Evolutionary conservation across 148 eudicot species (phyloP), one percentile per base, ranked within the genome.

Genomic region (Dianthus caryophyllus): DNA sequence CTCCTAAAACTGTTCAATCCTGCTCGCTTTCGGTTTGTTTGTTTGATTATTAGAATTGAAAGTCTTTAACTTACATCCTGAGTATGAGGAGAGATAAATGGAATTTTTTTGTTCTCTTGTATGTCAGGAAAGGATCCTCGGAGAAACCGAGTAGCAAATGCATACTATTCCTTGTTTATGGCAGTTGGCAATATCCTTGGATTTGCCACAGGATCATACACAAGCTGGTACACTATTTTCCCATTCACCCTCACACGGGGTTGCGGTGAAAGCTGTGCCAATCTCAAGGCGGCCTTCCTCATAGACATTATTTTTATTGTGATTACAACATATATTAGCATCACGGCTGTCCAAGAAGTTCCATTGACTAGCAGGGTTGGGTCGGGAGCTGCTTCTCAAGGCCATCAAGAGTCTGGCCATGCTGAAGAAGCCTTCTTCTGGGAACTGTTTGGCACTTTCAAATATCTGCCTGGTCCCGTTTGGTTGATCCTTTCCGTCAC

Each of bases 131-230:
- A 86, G 74, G 99, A 94, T 77, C 89, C 82, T 49, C 82, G 99
- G 69, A 86, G 97, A 72, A 94, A 85, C 69, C 88, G 99, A 69
- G 99, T 94, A 41, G 99, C 99, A 61, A 94, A 94, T 85, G 97
- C 99, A 25, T 94, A 94, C 74, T 94, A 88, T 69, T 94, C 99
- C 22, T 73, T 94, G 55, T 94, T 84, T 72, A 94, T 94, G 99
- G 97, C 99, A 57, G 64, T 94, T 77, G 99, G 99, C 41, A 94
- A 94, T 77, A 54, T 94, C 55, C 97, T 94, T 44, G 99, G 99
- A 31, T 94, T 67, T 82, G 99, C 99, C 12, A 90, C 99, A 72
- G 99, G 99, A 70, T 70, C 99, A 67, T 94, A 76, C 75, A 88
- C 87, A 47, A 74, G 79, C 59, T 94, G 99, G 99, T 86, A 56